Base-by-base conservation (phyloP, 2,329 filamentous ascomycete genomes). In the Talaromyces pinophilus region DNA sequence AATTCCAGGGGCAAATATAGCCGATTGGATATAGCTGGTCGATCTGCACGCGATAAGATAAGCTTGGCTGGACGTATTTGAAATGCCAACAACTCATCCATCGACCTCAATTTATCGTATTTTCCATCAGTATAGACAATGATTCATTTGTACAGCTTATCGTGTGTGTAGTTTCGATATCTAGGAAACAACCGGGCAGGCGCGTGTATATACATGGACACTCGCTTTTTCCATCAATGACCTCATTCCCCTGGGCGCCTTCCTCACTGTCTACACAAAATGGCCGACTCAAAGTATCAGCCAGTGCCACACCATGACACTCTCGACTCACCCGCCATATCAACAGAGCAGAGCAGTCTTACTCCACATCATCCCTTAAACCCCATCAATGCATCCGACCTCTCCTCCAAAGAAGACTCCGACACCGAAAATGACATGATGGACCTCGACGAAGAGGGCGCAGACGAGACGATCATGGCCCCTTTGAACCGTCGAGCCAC, bases 211-310 rank as follows among this genome's bases (percentile, higher is more conserved):
- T 57, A 38, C 33, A 40, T 40, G 33, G 33, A 22, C 54, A 15
- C 2, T 15, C 10, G 33, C 33, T 57, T 33, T 25, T 57, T 40
- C 54, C 33, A 15, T 25, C 11, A 38, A 19, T 40, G 30, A 38
- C 10, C 52, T 17, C 17, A 40, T 59, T 59, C 13, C 19, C 8
- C 6, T 5, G 13, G 40, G 50, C 25, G 28, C 62, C 52, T 59
- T 64, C 62, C 62, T 46, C 10, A 46, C 8, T 35, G 40, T 1
- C 35, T 10, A 11, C 2, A 30, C 52, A 54, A 19, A 54, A 67
- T 67, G 65, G 65, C 35, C 25, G 50, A 52, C 44, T 44, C 61
- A 44, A 63, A 63, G 30, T 67, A 67, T 19, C 65, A 60, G 22
- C 65, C 54, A 40, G 65, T 67, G 25, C 54, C 60, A 62, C 60